Evolutionary conservation across 805 yeast genomes (phyloP).

Genomic region (Phaffomyces opuntiae): DNA sequence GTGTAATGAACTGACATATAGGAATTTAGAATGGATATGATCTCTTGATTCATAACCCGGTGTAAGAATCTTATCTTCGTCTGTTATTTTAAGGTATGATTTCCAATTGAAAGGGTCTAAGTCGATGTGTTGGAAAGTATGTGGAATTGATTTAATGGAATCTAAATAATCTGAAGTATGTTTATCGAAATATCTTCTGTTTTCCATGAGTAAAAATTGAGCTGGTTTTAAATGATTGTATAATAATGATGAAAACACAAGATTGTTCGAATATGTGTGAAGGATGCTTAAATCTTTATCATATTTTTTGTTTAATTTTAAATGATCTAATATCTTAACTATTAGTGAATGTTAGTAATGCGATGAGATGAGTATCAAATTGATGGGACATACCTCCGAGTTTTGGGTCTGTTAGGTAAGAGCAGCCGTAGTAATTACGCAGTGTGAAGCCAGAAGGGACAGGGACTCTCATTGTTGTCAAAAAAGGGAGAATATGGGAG

Average conservation of each 20-base stretch:
- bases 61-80: constrained; percentile 33
- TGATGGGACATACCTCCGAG: too few relatives aligned
- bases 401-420: too few relatives aligned
- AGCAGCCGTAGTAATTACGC: too few relatives aligned
- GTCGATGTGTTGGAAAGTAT: constrained; percentile 27
- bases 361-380: neutral
- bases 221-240: constrained; percentile 54
- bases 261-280: constrained; percentile 55
- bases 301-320: constrained; percentile 34
- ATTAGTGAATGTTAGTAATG: neutral
- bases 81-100: constrained; percentile 44
- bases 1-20: constrained; percentile 51
- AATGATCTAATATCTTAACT: constrained; percentile 36
- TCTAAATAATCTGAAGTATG: constrained; percentile 9
- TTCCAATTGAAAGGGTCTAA: constrained; percentile 66
- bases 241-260: constrained; percentile 56
- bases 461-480: too few relatives aligned
- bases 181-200: constrained; percentile 28
- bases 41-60: constrained; percentile 32
- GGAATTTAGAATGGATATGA: constrained; percentile 43
- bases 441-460: too few relatives aligned
- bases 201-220: constrained; percentile 58
- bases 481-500: too few relatives aligned
- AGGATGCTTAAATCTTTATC: constrained; percentile 39
- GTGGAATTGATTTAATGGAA: constrained; percentile 1